Base-by-base conservation (phyloP, 805 yeast species). In the Candida multigemmis region DNA sequence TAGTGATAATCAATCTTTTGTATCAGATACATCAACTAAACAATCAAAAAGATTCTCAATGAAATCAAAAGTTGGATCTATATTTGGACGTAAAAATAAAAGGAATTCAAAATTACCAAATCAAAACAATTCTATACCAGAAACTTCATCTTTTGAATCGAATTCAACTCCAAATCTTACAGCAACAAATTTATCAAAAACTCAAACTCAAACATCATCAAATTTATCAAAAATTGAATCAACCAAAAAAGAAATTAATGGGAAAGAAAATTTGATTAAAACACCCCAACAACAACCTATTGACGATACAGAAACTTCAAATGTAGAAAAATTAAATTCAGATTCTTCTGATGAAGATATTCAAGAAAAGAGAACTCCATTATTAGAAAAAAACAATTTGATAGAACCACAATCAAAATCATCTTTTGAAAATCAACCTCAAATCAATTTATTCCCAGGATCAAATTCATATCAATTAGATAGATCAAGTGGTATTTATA, bases 61-160 rank as follows among this genome's bases (percentile, higher is more conserved):
- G 41, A 73, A 72, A 50, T 78, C 86, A 5, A 74, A 60, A 42
- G 78, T 82, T 31, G 93, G 93, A 7, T 77, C 91, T 1, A 70
- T 82, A 35, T 74, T 82, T 41, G 77, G 80, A 23, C 69, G 74
- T 37, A 77, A 71, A 48, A 74, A 72, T 42, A 60, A 63, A 35
- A 36, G 28, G 32, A 23, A 27, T 3, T 24, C 34, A 16, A 31
- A 38, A 7, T 15, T 25, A 14, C 26, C 34, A 12, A 33, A 32
- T 16, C 30, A 31, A 9, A 26, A 21, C 19, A 53, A 48, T 14
- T 35, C 53, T 6, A 55, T 57, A 21, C 57, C 57, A 2, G 68
- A 61, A 34, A 39, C 50, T 26, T 54, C 40, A 9, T 51, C 61
- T 6, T 35, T 48, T 12, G 32, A 38, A 21, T 32, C 44, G 10